These are phyloP conservation scores for Protomyces inouyei DNA, from an alignment of 1,139 yeast genomes.

Conservation along the genomic window DNA sequence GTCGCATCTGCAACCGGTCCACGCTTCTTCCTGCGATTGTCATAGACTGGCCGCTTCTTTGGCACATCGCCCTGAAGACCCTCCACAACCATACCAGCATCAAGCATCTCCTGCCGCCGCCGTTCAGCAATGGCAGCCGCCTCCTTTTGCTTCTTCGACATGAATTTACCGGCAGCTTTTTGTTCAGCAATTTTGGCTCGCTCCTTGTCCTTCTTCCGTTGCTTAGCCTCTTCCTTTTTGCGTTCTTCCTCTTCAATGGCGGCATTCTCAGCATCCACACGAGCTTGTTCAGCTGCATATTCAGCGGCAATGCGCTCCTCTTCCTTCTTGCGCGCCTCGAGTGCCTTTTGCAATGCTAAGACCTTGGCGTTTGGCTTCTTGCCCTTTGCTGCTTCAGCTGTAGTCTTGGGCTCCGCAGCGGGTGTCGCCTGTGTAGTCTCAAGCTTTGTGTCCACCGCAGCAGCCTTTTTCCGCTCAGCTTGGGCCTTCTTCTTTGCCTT, in stretches of 20 bases:
- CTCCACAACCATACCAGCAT: slow-evolving; percentile 68
- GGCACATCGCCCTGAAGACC: slow-evolving; percentile 50
- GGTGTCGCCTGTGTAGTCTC: slow-evolving; percentile 21
- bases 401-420: slow-evolving; percentile 31
- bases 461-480: slow-evolving; percentile 55
- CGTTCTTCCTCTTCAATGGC: slow-evolving; percentile 52
- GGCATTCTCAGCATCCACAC: slow-evolving; percentile 61
- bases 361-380: slow-evolving; percentile 36
- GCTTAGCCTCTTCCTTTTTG: slow-evolving; percentile 65
- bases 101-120: slow-evolving; percentile 80
- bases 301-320: slow-evolving; percentile 52
- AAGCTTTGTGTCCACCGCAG: slow-evolving; percentile 44
- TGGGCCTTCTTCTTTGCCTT: slow-evolving; percentile 90
- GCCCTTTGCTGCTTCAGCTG: slow-evolving; percentile 44
- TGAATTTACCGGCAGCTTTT: slow-evolving; percentile 81
- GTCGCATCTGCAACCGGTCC: slow-evolving; percentile 3
- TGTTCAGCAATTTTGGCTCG: slow-evolving; percentile 78
- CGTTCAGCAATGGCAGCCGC: slow-evolving; percentile 81
- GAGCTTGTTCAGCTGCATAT: slow-evolving; percentile 58
- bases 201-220: slow-evolving; percentile 65
- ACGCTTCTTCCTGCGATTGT: slow-evolving; percentile 61
- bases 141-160: slow-evolving; percentile 90
- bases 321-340: slow-evolving; percentile 60
- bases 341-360: slow-evolving; percentile 60
- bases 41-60: slow-evolving; percentile 59